Conservation (phyloP, 106 monocot species). For the Triglochin maritima region DNA sequence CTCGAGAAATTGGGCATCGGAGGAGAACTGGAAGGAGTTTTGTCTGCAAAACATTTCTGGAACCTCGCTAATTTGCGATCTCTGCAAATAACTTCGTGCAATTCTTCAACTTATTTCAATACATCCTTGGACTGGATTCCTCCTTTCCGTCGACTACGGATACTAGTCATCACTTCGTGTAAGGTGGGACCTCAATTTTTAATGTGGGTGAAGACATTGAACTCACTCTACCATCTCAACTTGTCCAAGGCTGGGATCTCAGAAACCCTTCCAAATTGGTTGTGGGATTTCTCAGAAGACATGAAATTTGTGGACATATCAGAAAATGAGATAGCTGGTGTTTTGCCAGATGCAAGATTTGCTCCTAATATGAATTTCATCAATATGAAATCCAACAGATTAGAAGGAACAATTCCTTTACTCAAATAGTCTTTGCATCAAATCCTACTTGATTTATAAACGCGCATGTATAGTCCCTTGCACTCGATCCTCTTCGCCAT, state of each 20-base stretch:
- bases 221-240: background rate
- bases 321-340: background rate
- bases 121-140: conserved; percentile 6
- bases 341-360: background rate
- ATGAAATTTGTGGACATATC: background rate
- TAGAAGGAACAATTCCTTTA: background rate
- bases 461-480: background rate
- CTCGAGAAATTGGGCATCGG: no score
- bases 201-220: conserved; percentile 23
- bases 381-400: background rate
- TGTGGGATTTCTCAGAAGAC: conserved; percentile 20
- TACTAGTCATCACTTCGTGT: conserved; percentile 5
- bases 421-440: background rate
- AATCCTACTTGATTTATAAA: no score
- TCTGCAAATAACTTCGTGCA: conserved; percentile 7
- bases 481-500: background rate
- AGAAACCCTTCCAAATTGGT: conserved; percentile 35
- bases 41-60: conserved; percentile 8
- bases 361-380: background rate
- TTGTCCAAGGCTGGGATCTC: conserved; percentile 20
- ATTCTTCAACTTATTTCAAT: background rate
- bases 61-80: conserved; percentile 8
- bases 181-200: conserved; percentile 33
- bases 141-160: conserved; percentile 15
- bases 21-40: no score